Evolutionary conservation across 2,329 filamentous ascomycete species (phyloP).

Genomic region (Colletotrichum musicola): DNA sequence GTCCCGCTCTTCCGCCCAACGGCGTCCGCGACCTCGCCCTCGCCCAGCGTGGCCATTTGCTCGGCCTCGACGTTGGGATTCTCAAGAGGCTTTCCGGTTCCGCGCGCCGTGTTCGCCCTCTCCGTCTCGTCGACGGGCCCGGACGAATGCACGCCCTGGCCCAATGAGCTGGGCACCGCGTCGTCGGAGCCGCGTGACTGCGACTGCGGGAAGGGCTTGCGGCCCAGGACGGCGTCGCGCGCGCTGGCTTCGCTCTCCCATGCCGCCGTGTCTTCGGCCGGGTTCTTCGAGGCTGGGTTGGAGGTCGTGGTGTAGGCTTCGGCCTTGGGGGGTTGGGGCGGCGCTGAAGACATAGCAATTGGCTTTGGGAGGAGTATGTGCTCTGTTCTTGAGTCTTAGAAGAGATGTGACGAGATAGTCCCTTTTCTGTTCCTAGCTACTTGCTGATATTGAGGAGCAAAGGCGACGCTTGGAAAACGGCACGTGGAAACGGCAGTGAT

Average conservation of each 20-base stretch:
- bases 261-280: slow-evolving; percentile 23
- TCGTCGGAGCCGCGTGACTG: slow-evolving; percentile 28
- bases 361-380: neutral
- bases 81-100: slow-evolving; percentile 22
- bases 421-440: no score
- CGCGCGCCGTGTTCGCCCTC: slow-evolving; percentile 32
- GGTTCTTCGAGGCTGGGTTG: slow-evolving; percentile 24
- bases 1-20: slow-evolving; percentile 43
- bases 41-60: slow-evolving; percentile 42
- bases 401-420: no score
- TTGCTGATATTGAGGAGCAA: no score
- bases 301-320: slow-evolving; percentile 29
- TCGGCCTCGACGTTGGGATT: slow-evolving; percentile 44
- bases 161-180: slow-evolving; percentile 41
- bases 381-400: no score
- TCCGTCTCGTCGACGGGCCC: slow-evolving; percentile 41
- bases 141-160: slow-evolving; percentile 39
- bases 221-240: slow-evolving; percentile 32
- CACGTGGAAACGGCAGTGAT: no score
- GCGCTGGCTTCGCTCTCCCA: slow-evolving; percentile 11
- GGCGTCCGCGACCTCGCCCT: slow-evolving; percentile 45
- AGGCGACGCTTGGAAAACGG: no score
- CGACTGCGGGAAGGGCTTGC: slow-evolving; percentile 26
- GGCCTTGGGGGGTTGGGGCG: slow-evolving; percentile 31
- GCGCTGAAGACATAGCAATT: slow-evolving; percentile 12